Evolutionary conservation across 306 rosid species (phyloP).

Genomic region (Acacia crassicarpa): DNA sequence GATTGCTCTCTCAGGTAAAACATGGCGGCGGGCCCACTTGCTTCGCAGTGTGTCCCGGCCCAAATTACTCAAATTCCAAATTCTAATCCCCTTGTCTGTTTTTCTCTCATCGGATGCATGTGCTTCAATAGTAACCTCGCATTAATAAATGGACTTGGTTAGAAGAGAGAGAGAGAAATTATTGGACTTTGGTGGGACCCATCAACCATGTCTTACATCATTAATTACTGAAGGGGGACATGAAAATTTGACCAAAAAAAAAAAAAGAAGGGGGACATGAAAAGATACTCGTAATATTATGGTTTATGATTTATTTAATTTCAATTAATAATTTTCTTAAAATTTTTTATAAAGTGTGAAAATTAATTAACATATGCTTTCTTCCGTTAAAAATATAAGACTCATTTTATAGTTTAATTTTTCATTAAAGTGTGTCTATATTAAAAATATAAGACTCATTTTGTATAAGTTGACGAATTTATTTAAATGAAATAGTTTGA

Average conservation of each 20-base stretch:
- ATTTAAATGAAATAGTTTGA: neutral
- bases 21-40: neutral
- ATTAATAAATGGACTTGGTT: neutral
- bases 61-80: neutral
- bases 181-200: neutral
- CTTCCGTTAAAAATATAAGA: too few relatives aligned
- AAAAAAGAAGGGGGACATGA: neutral
- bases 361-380: neutral
- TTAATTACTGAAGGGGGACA: neutral
- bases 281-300: neutral
- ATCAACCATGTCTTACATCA: neutral
- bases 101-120: neutral
- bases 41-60: neutral
- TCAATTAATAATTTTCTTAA: neutral
- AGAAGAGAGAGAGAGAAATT: neutral
- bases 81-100: neutral
- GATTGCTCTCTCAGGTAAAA: conserved; percentile 84
- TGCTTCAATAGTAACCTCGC: neutral
- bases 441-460: too few relatives aligned
- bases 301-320: too few relatives aligned
- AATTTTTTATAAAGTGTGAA: neutral
- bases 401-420: too few relatives aligned
- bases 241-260: too few relatives aligned
- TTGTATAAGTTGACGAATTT: too few relatives aligned
- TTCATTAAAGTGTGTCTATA: too few relatives aligned